These are phyloP conservation scores for Diplocarpon rosae DNA, from an alignment of 2,329 filamentous ascomycete genomes.

Conservation along the genomic window DNA sequence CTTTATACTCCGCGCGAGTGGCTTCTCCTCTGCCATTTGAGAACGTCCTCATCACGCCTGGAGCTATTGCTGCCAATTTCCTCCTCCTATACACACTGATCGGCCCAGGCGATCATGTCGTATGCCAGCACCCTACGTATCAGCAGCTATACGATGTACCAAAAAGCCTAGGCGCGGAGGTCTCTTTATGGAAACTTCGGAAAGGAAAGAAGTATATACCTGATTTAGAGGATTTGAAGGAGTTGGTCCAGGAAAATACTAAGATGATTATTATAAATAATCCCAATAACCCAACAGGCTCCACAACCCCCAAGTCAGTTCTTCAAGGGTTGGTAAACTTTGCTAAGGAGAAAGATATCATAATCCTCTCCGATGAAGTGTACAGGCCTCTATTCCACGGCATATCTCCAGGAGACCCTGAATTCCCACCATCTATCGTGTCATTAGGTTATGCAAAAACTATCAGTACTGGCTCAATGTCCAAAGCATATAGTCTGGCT, in stretches of 20 bases:
- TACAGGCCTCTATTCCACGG: slow-evolving; percentile 72
- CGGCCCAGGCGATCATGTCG: slow-evolving; percentile 66
- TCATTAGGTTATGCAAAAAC: slow-evolving; percentile 61
- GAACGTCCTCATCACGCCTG: slow-evolving; percentile 65
- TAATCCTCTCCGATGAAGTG: slow-evolving; percentile 68
- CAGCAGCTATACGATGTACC: slow-evolving; percentile 75
- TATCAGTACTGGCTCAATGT: slow-evolving; percentile 70
- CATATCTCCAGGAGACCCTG: slow-evolving; percentile 22
- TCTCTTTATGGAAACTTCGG: slow-evolving; percentile 64
- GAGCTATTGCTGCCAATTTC: slow-evolving; percentile 78
- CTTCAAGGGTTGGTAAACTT: slow-evolving; percentile 52
- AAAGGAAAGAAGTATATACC: slow-evolving; percentile 55
- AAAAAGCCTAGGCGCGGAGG: slow-evolving; percentile 61
- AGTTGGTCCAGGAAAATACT: slow-evolving; percentile 55
- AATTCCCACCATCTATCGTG: slow-evolving; percentile 57
- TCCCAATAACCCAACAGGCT: slow-evolving; percentile 74
- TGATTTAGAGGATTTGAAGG: slow-evolving; percentile 53
- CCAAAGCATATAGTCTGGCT: slow-evolving; percentile 74
- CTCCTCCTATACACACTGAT: slow-evolving; percentile 64
- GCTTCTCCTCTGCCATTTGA: slow-evolving; percentile 39
- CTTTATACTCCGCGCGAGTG: slow-evolving; percentile 49
- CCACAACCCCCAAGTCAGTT: slow-evolving; percentile 49
- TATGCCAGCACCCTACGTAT: slow-evolving; percentile 81
- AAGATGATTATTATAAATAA: slow-evolving; percentile 65
- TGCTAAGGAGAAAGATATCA: slow-evolving; percentile 51